phyloP scores from a whole-genome alignment of 2,329 filamentous ascomycete species.

The Curvularia verruculosa region DNA sequence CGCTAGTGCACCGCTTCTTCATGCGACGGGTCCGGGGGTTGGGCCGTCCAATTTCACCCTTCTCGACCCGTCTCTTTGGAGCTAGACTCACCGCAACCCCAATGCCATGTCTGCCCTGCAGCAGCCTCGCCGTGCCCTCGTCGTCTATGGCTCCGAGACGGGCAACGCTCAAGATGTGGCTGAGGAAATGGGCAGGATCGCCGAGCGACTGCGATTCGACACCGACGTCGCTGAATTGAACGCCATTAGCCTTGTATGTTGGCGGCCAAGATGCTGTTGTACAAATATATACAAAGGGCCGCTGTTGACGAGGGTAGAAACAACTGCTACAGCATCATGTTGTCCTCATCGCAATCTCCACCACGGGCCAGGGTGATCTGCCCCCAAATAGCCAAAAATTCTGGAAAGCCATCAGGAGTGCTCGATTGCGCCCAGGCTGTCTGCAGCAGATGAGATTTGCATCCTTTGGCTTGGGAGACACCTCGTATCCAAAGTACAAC shows the following conservation, averaged over 20 bases:
- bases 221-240: slow-evolving; percentile 80
- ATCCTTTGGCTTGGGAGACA: slow-evolving; percentile 91
- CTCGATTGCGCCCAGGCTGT: slow-evolving; percentile 74
- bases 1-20: slow-evolving; percentile 36
- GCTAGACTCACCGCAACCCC: slow-evolving; percentile 29
- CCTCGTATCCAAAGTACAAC: slow-evolving; percentile 95
- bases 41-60: slow-evolving; percentile 23
- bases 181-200: slow-evolving; percentile 76
- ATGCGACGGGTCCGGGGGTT: slow-evolving; percentile 23
- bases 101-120: slow-evolving; percentile 2
- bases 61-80: slow-evolving; percentile 16
- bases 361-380: slow-evolving; percentile 92
- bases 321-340: slow-evolving; percentile 58
- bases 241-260: slow-evolving; percentile 72
- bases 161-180: slow-evolving; percentile 93
- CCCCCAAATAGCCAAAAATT: slow-evolving; percentile 81
- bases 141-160: slow-evolving; percentile 94
- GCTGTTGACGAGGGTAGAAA: slow-evolving; percentile 38
- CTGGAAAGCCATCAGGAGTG: slow-evolving; percentile 84
- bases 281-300: background rate
- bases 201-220: slow-evolving; percentile 78
- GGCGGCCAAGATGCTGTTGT: background rate
- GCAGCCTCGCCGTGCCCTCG: slow-evolving; percentile 60
- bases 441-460: slow-evolving; percentile 74
- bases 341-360: slow-evolving; percentile 83